Evolutionary conservation across 768 basidiomycete genomes (phyloP), one percentile per base, ranked within the genome.

Genomic region (Boletus reticuloceps): DNA sequence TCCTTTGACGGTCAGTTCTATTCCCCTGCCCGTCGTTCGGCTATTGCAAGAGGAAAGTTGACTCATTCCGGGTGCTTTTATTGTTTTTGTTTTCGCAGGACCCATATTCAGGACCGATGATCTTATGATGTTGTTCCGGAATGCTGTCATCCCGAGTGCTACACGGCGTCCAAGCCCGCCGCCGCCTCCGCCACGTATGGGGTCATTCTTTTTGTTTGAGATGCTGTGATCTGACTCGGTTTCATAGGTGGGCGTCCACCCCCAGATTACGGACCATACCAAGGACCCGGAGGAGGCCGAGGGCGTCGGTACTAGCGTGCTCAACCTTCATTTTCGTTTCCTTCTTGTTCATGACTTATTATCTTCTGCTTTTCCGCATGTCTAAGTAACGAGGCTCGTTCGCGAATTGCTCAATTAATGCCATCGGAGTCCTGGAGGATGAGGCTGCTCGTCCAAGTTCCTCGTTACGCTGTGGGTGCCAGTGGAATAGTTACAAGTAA

Each of bases 21-120:
- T 56, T 47, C 20, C 34, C 13, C 42, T n/a, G 14, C 31, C 41
- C 37, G 17, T 46, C 27, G 32, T 43, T 68, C 55, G 55, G 59
- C 42, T 52, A 47, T 47, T 19, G 53, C 6, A 54, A 50, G 40
- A 55, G 34, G 54, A 52, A 61, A 49, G 20, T 29, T 61, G 54
- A 60, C 54, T 56, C 55, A 44, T 52, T 12, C 5, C 31, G 46
- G 14, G 16, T 40, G 38, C 37, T 56, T 42, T 54, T 51, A 37
- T 52, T 55, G 50, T 31, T 59, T 25, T 59, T 25, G 36, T 51
- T 32, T 51, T 56, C 49, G 20, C 61, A 95, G 94, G 94, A 5
- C 94, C 94, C 10, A 81, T 92, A 38, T 96, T 96, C 74, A 80
- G 91, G 53, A 87, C 89, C 2, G 94, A 97, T 31, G 94, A 96